Evolutionary conservation across 2,329 filamentous ascomycete species (phyloP).

Genomic region (Fusarium haematococcum): DNA sequence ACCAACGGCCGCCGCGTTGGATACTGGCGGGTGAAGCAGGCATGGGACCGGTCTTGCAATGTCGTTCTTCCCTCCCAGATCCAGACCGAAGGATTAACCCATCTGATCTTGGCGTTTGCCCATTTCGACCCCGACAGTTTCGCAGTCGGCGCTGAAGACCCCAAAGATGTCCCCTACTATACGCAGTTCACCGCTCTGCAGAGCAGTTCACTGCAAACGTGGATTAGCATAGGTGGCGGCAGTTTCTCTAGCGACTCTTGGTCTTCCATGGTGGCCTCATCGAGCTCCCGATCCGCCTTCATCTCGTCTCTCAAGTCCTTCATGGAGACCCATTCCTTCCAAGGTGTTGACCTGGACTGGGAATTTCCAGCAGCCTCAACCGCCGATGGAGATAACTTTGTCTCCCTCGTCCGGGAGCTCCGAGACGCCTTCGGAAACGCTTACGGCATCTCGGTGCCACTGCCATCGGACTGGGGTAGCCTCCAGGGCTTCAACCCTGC

Average conservation of each 20-base stretch:
- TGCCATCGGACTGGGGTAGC: slow-evolving; percentile 11
- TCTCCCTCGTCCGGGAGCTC: slow-evolving; percentile 10
- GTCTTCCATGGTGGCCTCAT: slow-evolving; percentile 6
- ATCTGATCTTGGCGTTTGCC: slow-evolving; percentile 14
- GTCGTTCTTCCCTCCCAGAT: slow-evolving; percentile 11
- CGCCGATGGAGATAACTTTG: slow-evolving; percentile 1
- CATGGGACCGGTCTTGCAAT: slow-evolving; percentile 10
- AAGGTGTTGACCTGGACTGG: slow-evolving; percentile 14
- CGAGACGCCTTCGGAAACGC: not conserved
- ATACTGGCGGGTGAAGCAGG: slow-evolving; percentile 12
- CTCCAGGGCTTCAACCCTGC: slow-evolving; percentile 10
- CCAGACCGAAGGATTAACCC: slow-evolving; percentile 6
- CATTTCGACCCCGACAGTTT: not conserved
- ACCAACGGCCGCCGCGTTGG: slow-evolving; percentile 5
- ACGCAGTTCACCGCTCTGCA: slow-evolving; percentile 9
- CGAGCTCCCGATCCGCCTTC: slow-evolving; percentile 12
- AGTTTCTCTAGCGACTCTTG: not conserved
- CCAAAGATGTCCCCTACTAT: slow-evolving; percentile 5
- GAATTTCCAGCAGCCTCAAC: not conserved
- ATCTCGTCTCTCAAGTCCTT: slow-evolving; percentile 15
- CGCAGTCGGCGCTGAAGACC: not conserved
- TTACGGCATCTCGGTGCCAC: slow-evolving; percentile 4
- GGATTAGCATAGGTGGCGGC: slow-evolving; percentile 9
- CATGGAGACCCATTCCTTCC: slow-evolving; percentile 7
- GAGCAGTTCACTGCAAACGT: slow-evolving; percentile 8